phyloP scores from a whole-genome alignment of 352 stramenopile species.

The Globisporangium cystogenes region DNA sequence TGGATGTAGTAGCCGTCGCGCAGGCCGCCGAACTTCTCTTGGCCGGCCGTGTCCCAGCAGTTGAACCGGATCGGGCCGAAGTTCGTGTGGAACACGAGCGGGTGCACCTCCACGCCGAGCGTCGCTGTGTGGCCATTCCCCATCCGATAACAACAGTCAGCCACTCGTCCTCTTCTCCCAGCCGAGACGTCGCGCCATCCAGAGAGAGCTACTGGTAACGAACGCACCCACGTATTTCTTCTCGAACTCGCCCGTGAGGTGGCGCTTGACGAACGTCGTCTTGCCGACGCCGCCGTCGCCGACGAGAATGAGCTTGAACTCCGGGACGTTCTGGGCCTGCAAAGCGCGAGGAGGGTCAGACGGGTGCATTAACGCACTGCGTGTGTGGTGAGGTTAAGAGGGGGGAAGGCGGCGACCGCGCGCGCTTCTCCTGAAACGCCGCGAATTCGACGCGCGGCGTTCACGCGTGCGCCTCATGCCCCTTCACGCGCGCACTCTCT shows the following conservation, averaged over 20 bases:
- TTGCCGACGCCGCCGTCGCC: conserved; percentile 99
- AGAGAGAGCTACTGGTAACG: no score
- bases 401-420: no score
- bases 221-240: conserved; percentile 98
- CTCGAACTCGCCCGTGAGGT: conserved; percentile 99
- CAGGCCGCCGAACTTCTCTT: conserved; percentile 98
- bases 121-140: conserved; percentile 82
- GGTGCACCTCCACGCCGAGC: conserved; percentile 99
- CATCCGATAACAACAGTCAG: no score
- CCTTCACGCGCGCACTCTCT: no score
- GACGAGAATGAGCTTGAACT: conserved; percentile 99
- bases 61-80: conserved; percentile 99
- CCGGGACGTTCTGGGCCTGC: conserved; percentile 86
- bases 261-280: conserved; percentile 99
- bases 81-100: conserved; percentile 99
- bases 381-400: no score
- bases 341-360: no score
- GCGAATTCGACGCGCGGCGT: no score
- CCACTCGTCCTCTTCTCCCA: no score
- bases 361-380: no score
- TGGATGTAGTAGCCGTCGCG: conserved; percentile 98
- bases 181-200: no score
- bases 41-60: conserved; percentile 99
- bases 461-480: no score
- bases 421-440: no score